These are phyloP conservation scores for Fusarium nodosum DNA, from an alignment of 2,329 filamentous ascomycete genomes.

Conservation along the genomic window DNA sequence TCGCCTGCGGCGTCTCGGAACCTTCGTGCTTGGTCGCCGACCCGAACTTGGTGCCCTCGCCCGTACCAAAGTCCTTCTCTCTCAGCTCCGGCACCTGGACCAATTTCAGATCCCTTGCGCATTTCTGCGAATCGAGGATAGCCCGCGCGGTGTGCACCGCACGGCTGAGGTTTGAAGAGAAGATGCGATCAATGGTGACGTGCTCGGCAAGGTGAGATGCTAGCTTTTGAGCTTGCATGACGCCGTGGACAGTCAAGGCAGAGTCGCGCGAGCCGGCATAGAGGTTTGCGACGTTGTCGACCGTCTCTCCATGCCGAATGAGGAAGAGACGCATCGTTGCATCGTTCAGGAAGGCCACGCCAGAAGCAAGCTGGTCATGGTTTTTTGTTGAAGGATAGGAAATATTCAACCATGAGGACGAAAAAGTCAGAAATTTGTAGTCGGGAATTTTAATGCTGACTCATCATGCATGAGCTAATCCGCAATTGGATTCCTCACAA, in stretches of 20 bases:
- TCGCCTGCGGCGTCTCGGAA: slow-evolving; percentile 76
- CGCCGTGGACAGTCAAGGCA: slow-evolving; percentile 82
- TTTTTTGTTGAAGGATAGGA: slow-evolving; percentile 24
- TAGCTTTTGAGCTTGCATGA: slow-evolving; percentile 81
- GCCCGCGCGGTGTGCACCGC: slow-evolving; percentile 79
- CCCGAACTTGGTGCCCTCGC: slow-evolving; percentile 74
- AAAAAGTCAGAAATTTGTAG: slow-evolving; percentile 45
- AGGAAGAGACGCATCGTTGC: slow-evolving; percentile 71
- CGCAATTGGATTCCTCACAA: background rate
- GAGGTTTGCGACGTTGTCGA: slow-evolving; percentile 85
- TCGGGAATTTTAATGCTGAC: slow-evolving; percentile 28
- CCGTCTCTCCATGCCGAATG: slow-evolving; percentile 89
- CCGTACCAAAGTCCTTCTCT: slow-evolving; percentile 81
- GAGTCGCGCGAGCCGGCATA: slow-evolving; percentile 88
- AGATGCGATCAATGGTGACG: slow-evolving; percentile 71
- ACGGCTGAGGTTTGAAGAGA: slow-evolving; percentile 82
- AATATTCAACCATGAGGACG: background rate
- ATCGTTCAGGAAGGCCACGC: slow-evolving; percentile 40
- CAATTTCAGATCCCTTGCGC: slow-evolving; percentile 36
- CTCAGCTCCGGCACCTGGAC: slow-evolving; percentile 64
- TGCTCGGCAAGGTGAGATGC: slow-evolving; percentile 69
- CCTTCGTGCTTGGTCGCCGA: slow-evolving; percentile 58
- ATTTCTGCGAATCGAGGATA: slow-evolving; percentile 69
- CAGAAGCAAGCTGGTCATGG: slow-evolving; percentile 43
- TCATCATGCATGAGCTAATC: slow-evolving; percentile 26